Conservation (phyloP, 2,329 filamentous ascomycete species). For the Endoconidiophora polonica region DNA sequence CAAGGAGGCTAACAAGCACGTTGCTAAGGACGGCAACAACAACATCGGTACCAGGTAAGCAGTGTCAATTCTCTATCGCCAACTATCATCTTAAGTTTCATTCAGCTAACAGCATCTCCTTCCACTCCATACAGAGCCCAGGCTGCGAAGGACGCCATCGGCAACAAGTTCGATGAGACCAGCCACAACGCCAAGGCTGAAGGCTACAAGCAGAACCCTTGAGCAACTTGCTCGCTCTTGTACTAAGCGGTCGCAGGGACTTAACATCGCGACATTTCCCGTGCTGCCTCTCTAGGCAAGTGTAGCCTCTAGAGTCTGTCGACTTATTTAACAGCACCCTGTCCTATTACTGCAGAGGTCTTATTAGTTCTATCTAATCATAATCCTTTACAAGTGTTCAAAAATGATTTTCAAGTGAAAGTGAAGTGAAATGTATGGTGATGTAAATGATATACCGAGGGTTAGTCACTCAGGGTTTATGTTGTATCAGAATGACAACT, state of each 20-base stretch:
- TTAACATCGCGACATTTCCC: too few species aligned
- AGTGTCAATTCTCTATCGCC: neutral
- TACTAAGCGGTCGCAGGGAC: too few species aligned
- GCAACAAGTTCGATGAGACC: conserved; percentile 30
- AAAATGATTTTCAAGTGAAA: too few species aligned
- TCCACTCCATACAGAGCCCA: conserved; percentile 20
- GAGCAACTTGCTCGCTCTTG: neutral
- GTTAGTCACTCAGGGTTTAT: too few species aligned
- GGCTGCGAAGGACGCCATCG: conserved; percentile 32
- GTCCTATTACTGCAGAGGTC: too few species aligned
- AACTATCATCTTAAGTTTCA: neutral
- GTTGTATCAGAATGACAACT: neutral
- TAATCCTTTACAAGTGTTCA: too few species aligned
- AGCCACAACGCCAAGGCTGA: conserved; percentile 26
- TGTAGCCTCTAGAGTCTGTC: too few species aligned
- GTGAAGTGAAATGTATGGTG: too few species aligned
- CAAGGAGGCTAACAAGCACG: conserved; percentile 56
- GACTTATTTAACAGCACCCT: too few species aligned
- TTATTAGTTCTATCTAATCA: too few species aligned
- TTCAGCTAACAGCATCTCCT: conserved; percentile 18
- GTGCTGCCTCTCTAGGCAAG: too few species aligned
- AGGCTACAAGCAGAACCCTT: conserved; percentile 23
- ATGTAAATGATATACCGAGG: too few species aligned
- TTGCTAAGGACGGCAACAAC: conserved; percentile 46
- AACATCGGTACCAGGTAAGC: conserved; percentile 36